A percentile compares a stretch with the other conserved stretches of the same genome.
phyloP scores from a whole-genome alignment of 129 eudicot genomes.

The Sambucus nigra region DNA sequence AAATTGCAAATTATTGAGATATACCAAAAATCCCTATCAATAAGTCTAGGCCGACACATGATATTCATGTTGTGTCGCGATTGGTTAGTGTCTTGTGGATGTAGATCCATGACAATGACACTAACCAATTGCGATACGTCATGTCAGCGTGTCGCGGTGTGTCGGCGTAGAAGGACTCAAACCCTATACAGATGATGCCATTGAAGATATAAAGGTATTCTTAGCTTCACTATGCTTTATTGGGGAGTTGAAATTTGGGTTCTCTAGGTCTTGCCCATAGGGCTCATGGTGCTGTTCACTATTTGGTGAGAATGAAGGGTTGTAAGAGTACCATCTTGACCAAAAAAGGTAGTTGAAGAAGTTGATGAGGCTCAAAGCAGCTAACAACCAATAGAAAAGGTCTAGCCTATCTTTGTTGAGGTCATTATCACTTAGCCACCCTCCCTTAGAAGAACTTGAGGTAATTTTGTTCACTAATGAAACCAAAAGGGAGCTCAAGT shows the following conservation, averaged over 20 bases:
- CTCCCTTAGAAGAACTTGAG: slow-evolving; percentile 37
- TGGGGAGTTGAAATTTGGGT: background rate
- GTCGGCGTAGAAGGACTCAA: no score
- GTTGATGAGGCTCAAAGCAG: slow-evolving; percentile 59
- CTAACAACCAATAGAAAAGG: slow-evolving; percentile 75
- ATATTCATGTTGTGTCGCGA: no score
- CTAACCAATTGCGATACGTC: no score
- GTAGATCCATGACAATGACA: no score
- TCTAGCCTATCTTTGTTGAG: slow-evolving; percentile 61
- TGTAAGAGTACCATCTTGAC: slow-evolving; percentile 72
- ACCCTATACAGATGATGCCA: background rate
- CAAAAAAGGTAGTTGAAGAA: slow-evolving; percentile 77
- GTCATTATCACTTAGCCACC: slow-evolving; percentile 72
- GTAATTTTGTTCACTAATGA: slow-evolving; percentile 62
- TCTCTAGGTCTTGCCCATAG: background rate
- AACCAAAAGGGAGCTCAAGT: slow-evolving; percentile 62
- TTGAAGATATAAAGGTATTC: background rate
- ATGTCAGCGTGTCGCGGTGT: no score
- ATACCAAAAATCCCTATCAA: background rate
- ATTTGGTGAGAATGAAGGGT: slow-evolving; percentile 30
- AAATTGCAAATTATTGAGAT: background rate
- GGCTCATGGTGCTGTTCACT: slow-evolving; percentile 1
- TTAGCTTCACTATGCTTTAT: slow-evolving; percentile 1
- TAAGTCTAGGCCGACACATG: background rate
- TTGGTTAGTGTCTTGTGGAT: no score